A percentile compares a stretch with the other conserved stretches of the same genome.
These are phyloP conservation scores for Sequoiadendron giganteum DNA, from an alignment of 75 land plant species.

Conservation along the genomic window DNA sequence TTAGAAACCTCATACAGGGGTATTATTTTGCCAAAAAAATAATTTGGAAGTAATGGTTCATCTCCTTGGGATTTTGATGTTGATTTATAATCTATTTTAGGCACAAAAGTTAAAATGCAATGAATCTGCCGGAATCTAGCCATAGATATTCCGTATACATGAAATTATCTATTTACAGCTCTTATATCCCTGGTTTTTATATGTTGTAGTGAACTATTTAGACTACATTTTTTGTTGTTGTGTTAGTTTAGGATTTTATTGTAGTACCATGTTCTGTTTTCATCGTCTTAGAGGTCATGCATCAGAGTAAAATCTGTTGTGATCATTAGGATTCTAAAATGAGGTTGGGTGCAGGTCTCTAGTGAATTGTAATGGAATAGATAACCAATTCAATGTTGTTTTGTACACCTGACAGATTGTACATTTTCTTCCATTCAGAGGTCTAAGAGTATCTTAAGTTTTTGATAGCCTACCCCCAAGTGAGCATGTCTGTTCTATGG, in stretches of 20 bases:
- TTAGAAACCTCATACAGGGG: too few relatives aligned
- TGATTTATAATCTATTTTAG: neutral
- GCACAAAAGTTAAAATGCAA: neutral
- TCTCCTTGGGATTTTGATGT: neutral
- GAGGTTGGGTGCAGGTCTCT: too few relatives aligned
- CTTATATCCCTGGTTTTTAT: neutral
- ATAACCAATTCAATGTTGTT: too few relatives aligned
- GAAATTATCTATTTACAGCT: neutral
- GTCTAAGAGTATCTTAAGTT: too few relatives aligned
- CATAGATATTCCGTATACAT: neutral
- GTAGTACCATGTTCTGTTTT: neutral
- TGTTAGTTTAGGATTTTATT: neutral
- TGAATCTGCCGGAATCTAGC: neutral
- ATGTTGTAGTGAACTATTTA: neutral
- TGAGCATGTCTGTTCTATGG: too few relatives aligned
- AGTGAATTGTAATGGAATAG: too few relatives aligned
- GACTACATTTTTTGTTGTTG: neutral
- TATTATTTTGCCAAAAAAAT: too few relatives aligned
- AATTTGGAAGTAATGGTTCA: neutral
- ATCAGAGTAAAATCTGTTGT: too few relatives aligned
- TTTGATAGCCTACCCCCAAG: too few relatives aligned
- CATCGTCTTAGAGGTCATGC: neutral
- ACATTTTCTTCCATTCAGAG: too few relatives aligned
- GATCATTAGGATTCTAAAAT: too few relatives aligned
- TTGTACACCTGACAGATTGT: too few relatives aligned